These are phyloP conservation scores for Russula lepida DNA, from an alignment of 768 basidiomycete genomes.

Conservation along the genomic window DNA sequence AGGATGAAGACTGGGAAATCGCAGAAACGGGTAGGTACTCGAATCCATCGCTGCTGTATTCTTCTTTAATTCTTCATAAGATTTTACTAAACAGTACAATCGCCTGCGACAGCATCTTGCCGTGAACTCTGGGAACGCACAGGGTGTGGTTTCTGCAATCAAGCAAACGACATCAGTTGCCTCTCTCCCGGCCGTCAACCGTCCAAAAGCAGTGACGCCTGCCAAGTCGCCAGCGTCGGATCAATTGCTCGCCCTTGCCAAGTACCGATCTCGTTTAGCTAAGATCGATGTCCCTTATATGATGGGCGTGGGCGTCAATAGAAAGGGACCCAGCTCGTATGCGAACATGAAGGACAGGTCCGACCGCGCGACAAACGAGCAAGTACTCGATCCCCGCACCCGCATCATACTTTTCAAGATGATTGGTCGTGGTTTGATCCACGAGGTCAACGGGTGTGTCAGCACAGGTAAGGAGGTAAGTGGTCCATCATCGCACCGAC, in stretches of 20 bases:
- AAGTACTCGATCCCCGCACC: conserved; percentile 95
- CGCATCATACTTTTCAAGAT: conserved; percentile 92
- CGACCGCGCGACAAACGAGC: conserved; percentile 94
- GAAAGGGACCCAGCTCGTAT: conserved; percentile 83
- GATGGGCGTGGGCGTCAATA: conserved; percentile 67
- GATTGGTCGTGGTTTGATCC: conserved; percentile 82
- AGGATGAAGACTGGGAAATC: conserved; percentile 86
- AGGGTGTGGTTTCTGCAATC: conserved; percentile 46
- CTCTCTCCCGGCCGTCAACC: conserved; percentile 63
- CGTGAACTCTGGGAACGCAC: conserved; percentile 64
- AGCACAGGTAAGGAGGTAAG: conserved; percentile 95
- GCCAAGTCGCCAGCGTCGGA: conserved; percentile 55
- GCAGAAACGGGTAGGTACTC: conserved; percentile 60
- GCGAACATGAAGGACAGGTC: conserved; percentile 93
- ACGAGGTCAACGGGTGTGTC: conserved; percentile 91
- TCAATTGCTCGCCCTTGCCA: conserved; percentile 66
- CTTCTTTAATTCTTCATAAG: conserved; percentile 33
- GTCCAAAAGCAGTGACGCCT: conserved; percentile 36
- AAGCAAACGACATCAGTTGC: conserved; percentile 45
- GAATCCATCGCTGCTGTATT: conserved; percentile 1
- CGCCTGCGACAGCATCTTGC: conserved; percentile 87
- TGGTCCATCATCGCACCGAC: background rate
- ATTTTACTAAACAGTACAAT: conserved; percentile 99
- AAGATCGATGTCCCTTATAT: conserved; percentile 69
- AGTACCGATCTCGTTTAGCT: conserved; percentile 66